Evolutionary conservation across 192 early-diverging fungal genomes (phyloP).

Genomic region (Coemansia sp.): DNA sequence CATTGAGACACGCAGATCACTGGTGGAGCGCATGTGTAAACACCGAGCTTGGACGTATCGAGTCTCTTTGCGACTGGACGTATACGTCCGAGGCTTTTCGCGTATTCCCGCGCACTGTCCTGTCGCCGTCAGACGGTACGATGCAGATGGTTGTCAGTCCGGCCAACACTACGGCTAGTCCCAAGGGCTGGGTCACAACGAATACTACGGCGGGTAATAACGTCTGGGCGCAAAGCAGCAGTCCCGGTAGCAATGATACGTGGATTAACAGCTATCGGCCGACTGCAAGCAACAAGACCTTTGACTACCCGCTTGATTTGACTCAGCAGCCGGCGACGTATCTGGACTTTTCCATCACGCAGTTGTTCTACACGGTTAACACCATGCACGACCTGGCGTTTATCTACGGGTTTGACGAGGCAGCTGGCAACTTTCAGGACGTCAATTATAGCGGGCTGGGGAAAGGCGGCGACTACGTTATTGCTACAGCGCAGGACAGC

Average conservation of each 20-base stretch:
- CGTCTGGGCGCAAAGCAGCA: conserved; percentile 87
- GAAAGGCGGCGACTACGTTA: conserved; percentile 79
- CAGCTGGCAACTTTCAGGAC: conserved; percentile 93
- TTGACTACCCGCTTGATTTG: conserved; percentile 80
- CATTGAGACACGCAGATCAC: conserved; percentile 76
- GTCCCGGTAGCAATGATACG: conserved; percentile 58
- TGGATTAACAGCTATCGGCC: conserved; percentile 84
- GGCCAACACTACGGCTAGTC: conserved; percentile 76
- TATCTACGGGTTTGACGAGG: conserved; percentile 90
- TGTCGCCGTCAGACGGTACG: conserved; percentile 76
- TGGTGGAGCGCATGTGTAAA: conserved; percentile 80
- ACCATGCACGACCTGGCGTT: conserved; percentile 88
- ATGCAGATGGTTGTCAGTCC: conserved; percentile 61
- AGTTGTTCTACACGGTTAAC: conserved; percentile 94
- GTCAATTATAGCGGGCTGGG: conserved; percentile 85
- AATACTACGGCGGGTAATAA: conserved; percentile 89
- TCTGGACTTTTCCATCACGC: conserved; percentile 76
- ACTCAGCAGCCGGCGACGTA: conserved; percentile 68
- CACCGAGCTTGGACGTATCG: conserved; percentile 61
- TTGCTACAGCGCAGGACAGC: conserved; percentile 92
- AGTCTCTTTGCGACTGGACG: conserved; percentile 86
- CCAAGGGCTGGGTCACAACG: conserved; percentile 58
- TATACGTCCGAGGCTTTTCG: conserved; percentile 65
- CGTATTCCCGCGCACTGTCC: conserved; percentile 77
- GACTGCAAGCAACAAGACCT: conserved; percentile 59